A percentile compares a stretch with the other conserved stretches of the same genome.
Evolutionary conservation across 495 filamentous ascomycete species (phyloP).

Genomic region (Aspergillus homomorphus): DNA sequence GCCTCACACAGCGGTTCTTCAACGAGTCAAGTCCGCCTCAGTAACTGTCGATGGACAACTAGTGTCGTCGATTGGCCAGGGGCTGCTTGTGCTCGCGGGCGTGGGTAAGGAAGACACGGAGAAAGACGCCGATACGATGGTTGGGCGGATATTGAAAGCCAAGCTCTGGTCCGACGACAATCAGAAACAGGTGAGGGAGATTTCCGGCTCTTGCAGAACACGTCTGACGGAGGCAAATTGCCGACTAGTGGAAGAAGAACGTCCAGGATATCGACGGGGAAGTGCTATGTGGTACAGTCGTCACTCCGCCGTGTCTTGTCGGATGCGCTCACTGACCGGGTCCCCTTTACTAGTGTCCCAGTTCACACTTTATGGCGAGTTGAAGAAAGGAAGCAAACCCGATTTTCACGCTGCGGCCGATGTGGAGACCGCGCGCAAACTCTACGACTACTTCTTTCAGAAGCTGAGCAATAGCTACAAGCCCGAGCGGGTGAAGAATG

Average conservation of each 20-base stretch:
- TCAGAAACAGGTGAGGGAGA: slow-evolving; percentile 27
- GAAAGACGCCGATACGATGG: slow-evolving; percentile 81
- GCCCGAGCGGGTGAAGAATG: slow-evolving; percentile 81
- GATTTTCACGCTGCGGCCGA: slow-evolving; percentile 89
- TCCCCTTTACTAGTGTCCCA: slow-evolving; percentile 70
- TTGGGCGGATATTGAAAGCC: slow-evolving; percentile 81
- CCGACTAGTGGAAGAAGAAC: slow-evolving; percentile 74
- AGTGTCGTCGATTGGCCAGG: slow-evolving; percentile 85
- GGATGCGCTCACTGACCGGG: neutral
- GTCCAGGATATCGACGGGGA: slow-evolving; percentile 86
- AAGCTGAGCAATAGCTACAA: slow-evolving; percentile 71
- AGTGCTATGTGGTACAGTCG: slow-evolving; percentile 75
- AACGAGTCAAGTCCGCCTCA: slow-evolving; percentile 94
- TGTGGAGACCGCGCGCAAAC: slow-evolving; percentile 67
- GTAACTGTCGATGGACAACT: slow-evolving; percentile 92
- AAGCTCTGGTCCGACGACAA: slow-evolving; percentile 80
- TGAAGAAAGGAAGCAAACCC: slow-evolving; percentile 92
- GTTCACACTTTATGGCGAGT: slow-evolving; percentile 89
- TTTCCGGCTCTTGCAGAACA: neutral
- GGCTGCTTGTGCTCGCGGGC: slow-evolving; percentile 87
- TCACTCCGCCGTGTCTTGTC: neutral
- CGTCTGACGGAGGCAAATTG: neutral
- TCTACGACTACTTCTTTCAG: slow-evolving; percentile 81
- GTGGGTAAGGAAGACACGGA: slow-evolving; percentile 86
- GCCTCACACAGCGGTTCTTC: slow-evolving; percentile 70